Base-by-base conservation (phyloP, 805 yeast species). In the Yamadazyma scolyti region DNA sequence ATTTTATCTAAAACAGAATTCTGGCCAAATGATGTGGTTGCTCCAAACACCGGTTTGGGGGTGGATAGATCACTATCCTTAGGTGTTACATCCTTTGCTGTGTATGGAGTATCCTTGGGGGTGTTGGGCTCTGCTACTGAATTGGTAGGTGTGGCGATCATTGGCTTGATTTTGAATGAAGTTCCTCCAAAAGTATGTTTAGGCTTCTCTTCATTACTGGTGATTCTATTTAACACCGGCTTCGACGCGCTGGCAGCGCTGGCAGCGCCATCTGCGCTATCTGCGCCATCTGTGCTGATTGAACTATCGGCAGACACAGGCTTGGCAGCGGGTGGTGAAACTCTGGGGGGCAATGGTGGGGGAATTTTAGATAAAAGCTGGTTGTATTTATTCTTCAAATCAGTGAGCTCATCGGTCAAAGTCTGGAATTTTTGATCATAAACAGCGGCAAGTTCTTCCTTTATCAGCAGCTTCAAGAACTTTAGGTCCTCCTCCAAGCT, bases 21-120 rank as follows among this genome's bases (percentile, higher is more conserved):
- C 12, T 54, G 47, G 6, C 68, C 70, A 47, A 66, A 64, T 2
- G 66, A 40, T n/a, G 61, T 55, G 9, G 67, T 49, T 2, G 75
- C 49, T 3, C 71, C 75, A 46, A 64, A 64, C 3, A 56, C 61
- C 1, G 61, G 60, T 31, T 33, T 40, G 4, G 28, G 25, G 7
- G 25, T 18, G 4, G 14, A 5, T 16, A n/a, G 23, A 22, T 14
- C 31, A 9, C 24, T n/a, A 16, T 36, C 31, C 24, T 42, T 13
- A 34, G 30, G 9, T 5, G 30, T 27, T 19, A 16, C 15, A 6
- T 7, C 6, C 13, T 16, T 8, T 33, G 9, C 11, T 30, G 22
- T 16, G 34, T 24, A 14, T 40, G 36, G 24, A 17, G 10, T 12
- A 9, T 17, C 16, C 23, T 20, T 17, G 27, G 16, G 28, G 15